A percentile compares a stretch with the other conserved stretches of the same genome.
Evolutionary conservation across 73 alveolate species (phyloP).

Genomic region (Tetrahymena thermophila): DNA sequence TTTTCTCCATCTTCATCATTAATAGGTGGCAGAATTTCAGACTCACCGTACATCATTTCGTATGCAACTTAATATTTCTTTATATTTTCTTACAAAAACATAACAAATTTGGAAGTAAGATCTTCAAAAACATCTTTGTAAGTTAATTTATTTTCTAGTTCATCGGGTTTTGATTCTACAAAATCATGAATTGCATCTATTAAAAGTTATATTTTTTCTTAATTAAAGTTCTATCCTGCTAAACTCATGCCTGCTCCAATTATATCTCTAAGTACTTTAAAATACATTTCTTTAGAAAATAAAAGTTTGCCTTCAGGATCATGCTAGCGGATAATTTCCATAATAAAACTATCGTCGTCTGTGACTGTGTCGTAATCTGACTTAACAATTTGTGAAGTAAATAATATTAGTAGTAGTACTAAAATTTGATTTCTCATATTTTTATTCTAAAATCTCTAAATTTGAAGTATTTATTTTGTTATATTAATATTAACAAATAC

Average conservation of each 20-base stretch:
- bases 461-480: neutral
- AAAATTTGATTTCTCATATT: neutral
- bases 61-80: neutral
- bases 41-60: neutral
- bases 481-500: too few relatives aligned
- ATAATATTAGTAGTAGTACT: neutral
- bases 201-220: neutral
- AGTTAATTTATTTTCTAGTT: neutral
- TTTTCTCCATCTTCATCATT: neutral
- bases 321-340: neutral
- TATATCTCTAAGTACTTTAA: neutral
- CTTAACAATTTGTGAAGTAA: neutral
- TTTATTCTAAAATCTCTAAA: neutral
- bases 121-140: neutral
- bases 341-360: neutral
- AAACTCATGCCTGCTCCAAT: neutral
- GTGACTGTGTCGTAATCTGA: neutral
- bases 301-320: neutral
- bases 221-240: neutral
- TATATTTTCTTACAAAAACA: neutral
- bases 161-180: neutral
- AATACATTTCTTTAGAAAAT: neutral
- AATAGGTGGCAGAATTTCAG: neutral
- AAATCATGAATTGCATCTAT: neutral
- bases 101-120: neutral